Conservation (phyloP, 2,329 filamentous ascomycete genomes). For the Furcasterigmium furcatum region DNA sequence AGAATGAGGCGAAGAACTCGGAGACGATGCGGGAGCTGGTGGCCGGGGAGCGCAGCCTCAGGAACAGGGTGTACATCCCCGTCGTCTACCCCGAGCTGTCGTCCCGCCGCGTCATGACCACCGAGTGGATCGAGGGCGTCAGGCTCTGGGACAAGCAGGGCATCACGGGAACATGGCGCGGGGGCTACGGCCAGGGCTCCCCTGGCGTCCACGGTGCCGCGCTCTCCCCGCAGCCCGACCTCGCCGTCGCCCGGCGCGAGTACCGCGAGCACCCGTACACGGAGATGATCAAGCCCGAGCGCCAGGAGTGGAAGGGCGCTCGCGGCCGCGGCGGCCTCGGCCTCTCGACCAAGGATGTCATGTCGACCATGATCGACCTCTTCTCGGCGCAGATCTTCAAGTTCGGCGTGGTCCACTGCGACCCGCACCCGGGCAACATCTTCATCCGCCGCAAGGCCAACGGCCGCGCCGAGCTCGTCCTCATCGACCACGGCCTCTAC, state of each 20-base stretch:
- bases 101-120: slow-evolving; percentile 81
- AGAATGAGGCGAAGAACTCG: slow-evolving; percentile 86
- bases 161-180: slow-evolving; percentile 74
- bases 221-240: slow-evolving; percentile 46
- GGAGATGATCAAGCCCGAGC: slow-evolving; percentile 73
- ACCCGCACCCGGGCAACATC: slow-evolving; percentile 96
- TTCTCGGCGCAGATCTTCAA: slow-evolving; percentile 99
- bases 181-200: slow-evolving; percentile 71
- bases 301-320: slow-evolving; percentile 72
- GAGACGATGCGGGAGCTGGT: slow-evolving; percentile 80
- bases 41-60: slow-evolving; percentile 69
- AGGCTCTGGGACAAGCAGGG: slow-evolving; percentile 88
- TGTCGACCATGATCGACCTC: slow-evolving; percentile 94
- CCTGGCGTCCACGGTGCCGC: slow-evolving; percentile 70
- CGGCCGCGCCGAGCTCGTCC: slow-evolving; percentile 83
- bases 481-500: slow-evolving; percentile 97
- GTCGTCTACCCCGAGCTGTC: slow-evolving; percentile 79
- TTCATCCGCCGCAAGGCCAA: slow-evolving; percentile 83
- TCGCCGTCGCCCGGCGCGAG: slow-evolving; percentile 39
- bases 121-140: slow-evolving; percentile 96
- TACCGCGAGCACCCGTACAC: slow-evolving; percentile 48
- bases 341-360: slow-evolving; percentile 77
- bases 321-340: slow-evolving; percentile 78
- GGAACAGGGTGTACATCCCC: slow-evolving; percentile 83
- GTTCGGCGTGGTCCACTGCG: slow-evolving; percentile 93